phyloP scores from a whole-genome alignment of 2,329 filamentous ascomycete genomes.

The Berkeleyomyces basicola region DNA sequence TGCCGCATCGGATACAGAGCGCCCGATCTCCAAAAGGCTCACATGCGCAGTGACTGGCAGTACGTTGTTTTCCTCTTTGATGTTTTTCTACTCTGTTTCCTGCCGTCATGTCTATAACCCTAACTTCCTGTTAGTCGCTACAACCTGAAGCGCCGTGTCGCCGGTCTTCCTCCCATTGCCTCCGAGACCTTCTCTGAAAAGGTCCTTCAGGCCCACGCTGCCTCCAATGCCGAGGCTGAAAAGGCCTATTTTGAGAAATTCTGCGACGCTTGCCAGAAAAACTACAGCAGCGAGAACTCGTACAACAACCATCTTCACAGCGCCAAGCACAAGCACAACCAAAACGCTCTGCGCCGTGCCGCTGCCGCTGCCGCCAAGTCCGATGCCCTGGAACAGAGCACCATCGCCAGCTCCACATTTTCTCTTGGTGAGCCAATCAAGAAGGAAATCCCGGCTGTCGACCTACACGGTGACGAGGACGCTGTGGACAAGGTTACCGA shows the following conservation, averaged over 20 bases:
- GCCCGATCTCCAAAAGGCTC: slow-evolving; percentile 78
- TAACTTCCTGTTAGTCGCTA: slow-evolving; percentile 46
- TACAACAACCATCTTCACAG: slow-evolving; percentile 85
- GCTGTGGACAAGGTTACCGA: slow-evolving; percentile 67
- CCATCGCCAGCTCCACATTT: slow-evolving; percentile 79
- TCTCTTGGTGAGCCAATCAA: slow-evolving; percentile 66
- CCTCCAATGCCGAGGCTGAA: slow-evolving; percentile 66
- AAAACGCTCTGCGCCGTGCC: slow-evolving; percentile 16
- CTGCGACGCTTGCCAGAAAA: slow-evolving; percentile 73
- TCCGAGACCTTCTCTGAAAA: slow-evolving; percentile 93
- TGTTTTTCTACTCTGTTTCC: neutral
- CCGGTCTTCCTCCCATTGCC: slow-evolving; percentile 74
- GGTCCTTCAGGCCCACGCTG: slow-evolving; percentile 77
- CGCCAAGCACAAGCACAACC: slow-evolving; percentile 64
- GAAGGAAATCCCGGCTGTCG: slow-evolving; percentile 25
- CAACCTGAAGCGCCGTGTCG: slow-evolving; percentile 88
- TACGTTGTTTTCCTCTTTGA: slow-evolving; percentile 33
- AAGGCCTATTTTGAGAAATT: slow-evolving; percentile 75
- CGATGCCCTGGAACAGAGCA: slow-evolving; percentile 57
- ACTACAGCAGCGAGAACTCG: slow-evolving; percentile 92
- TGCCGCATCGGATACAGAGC: slow-evolving; percentile 94
- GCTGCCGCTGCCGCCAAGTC: slow-evolving; percentile 21
- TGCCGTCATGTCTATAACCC: neutral
- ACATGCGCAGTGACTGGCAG: slow-evolving; percentile 99
- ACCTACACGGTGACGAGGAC: slow-evolving; percentile 51